Evolutionary conservation across 106 monocot species (phyloP), one percentile per base, ranked within the genome.

Genomic region (Dactylorhiza incarnata): DNA sequence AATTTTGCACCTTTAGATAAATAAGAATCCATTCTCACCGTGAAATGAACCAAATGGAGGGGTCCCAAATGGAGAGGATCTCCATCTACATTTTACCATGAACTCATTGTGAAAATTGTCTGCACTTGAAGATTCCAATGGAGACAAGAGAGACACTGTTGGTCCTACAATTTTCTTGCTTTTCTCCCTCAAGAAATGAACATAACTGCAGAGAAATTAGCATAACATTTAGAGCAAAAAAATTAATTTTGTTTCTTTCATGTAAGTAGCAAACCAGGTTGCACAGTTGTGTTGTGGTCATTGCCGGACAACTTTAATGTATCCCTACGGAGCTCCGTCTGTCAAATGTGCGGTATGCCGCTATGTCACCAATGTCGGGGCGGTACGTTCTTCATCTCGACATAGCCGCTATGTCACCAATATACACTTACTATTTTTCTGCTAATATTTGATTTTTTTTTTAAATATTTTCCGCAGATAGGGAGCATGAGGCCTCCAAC

Each of bases 291-390:
- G 77, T 73, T 89, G 89, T 68, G 86, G 84, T 3, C 84, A 80
- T 44, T 89, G 89, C 74, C 84, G 74, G 8, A 86, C 84, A 50
- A 82, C 82, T 68, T 55, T 89, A 19, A 82, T 89, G 89, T 89
- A 89, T 82, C 82, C 89, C 22, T 86, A 77, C 73, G 89, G 86
- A 61, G 89, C 86, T 29, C 84, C 89, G 45, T 86, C 86, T 61
- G 89, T 86, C 47, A 89, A 82, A 76, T 86, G 89, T 74, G 81
- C 84, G 45, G 43, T 89, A 80, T 89, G 89, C 68, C 86, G 85
- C 50, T 89, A 82, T 77, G 54, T 89, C 45, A 89, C 89, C 15
- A 83, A 83, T 54, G 73, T 84, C 51, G 85, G 83, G 86, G 37
- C 37, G 37, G 89, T 89, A 84, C 77, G 73, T 26, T 37, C 15